phyloP scores from a whole-genome alignment of 208 protist species.

The Novymonas esmeraldas region DNA sequence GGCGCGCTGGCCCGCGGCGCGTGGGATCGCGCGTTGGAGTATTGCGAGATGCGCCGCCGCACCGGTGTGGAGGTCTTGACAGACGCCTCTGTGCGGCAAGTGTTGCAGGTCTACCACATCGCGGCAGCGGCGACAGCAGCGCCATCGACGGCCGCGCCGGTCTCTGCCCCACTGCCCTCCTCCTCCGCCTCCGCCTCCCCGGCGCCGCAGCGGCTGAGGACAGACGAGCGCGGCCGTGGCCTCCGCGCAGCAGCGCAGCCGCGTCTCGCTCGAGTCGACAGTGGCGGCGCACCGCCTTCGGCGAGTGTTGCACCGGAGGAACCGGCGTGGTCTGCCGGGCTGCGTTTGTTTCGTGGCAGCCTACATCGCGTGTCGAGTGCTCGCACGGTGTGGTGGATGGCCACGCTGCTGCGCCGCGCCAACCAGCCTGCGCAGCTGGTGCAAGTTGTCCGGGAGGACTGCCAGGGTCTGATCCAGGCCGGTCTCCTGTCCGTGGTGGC shows the following conservation, averaged over 20 bases:
- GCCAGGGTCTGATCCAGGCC: conserved; percentile 10
- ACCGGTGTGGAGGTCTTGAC: conserved; percentile 40
- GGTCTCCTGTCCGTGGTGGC: conserved; percentile 14
- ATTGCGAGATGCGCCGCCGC: conserved; percentile 42
- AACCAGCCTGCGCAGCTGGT: conserved; percentile 7
- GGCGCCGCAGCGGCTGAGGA: conserved; percentile 28
- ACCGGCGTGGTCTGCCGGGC: conserved; percentile 22
- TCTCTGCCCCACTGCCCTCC: no score
- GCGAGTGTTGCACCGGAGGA: neutral
- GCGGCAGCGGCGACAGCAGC: neutral
- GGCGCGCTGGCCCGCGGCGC: conserved; percentile 43
- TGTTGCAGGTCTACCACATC: conserved; percentile 41
- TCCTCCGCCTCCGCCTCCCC: neutral
- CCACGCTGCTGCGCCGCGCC: conserved; percentile 38
- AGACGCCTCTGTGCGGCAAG: conserved; percentile 43
- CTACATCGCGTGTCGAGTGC: conserved; percentile 42
- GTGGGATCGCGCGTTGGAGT: conserved; percentile 57
- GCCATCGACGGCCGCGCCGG: no score
- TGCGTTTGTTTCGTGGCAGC: conserved; percentile 42
- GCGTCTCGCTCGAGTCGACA: no score
- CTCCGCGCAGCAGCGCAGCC: conserved; percentile 38
- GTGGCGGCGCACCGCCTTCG: neutral
- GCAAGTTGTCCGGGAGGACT: conserved; percentile 31
- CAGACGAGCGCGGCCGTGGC: conserved; percentile 44
- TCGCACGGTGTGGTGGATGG: conserved; percentile 48